Evolutionary conservation across 2,329 filamentous ascomycete genomes (phyloP), one percentile per base, ranked within the genome.

Genomic region (Arthrobotrys megalospora): DNA sequence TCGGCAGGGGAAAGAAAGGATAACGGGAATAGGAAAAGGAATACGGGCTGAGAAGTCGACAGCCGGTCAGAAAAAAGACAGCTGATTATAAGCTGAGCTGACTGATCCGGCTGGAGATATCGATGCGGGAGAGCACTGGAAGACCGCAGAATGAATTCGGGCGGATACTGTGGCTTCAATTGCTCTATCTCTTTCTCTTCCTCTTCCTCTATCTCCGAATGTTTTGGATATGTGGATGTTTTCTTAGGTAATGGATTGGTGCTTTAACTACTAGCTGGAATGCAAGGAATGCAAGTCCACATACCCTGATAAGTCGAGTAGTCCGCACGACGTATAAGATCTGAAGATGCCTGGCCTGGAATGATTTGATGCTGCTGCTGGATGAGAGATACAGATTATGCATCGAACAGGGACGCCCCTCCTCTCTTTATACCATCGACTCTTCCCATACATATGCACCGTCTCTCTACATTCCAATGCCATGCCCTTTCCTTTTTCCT

Each of bases 391-490:
- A 48, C 6, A 10, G 19, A 24, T 48, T 10, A 14, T 38, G 14
- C 24, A 58, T 24, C 19, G 12, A 36, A n/a, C 55, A 43, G 36
- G 36, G 55, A 60, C 34, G 32, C 34, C 52, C 52, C 55, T 43
- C 55, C 52, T 43, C 55, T 43, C 55, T 60, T 60, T 60, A 60
- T 60, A 60, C 50, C 41, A 28, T 28, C 24, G 24, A 28, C 24
- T 28, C 24, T 28, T 28, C 24, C 5, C 24, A 28, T 28, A 28
- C 41, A 45, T 45, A 50, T 50, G 12, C 12, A 8, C 47, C 21
- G 28, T 19, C 47, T 36, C 41, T 64, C 32, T 64, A 8, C 45
- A 36, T 41, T 32, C 38, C 38, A 32, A 34, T 21, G 32, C 10
- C 28, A 1, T 21, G 10, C 43, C 19, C 41, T 64, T 62, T 71